A percentile compares a stretch with the other conserved stretches of the same genome.
phyloP scores from a whole-genome alignment of 2,329 filamentous ascomycete genomes.

The Colletotrichum agaves region DNA sequence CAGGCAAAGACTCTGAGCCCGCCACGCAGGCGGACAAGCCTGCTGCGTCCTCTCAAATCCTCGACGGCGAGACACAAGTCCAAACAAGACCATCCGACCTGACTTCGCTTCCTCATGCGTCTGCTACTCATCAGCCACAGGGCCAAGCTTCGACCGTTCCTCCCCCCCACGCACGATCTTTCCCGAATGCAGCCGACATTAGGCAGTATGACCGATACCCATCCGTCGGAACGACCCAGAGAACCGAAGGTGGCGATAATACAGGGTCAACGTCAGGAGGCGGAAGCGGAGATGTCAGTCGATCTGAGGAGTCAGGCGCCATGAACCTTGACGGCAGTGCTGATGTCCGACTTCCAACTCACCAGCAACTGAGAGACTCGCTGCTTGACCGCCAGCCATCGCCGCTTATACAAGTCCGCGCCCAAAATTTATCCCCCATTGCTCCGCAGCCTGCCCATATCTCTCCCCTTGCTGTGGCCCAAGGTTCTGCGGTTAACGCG shows the following conservation, averaged over 20 bases:
- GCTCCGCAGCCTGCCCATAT: slow-evolving; percentile 81
- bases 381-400: slow-evolving; percentile 55
- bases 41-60: slow-evolving; percentile 31
- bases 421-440: slow-evolving; percentile 77
- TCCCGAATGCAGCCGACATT: not conserved
- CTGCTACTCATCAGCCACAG: slow-evolving; percentile 39
- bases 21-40: slow-evolving; percentile 41
- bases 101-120: slow-evolving; percentile 25
- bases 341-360: slow-evolving; percentile 33
- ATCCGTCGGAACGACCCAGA: slow-evolving; percentile 35
- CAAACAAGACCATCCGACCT: slow-evolving; percentile 21
- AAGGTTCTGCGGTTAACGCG: slow-evolving; percentile 46
- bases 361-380: slow-evolving; percentile 29
- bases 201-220: slow-evolving; percentile 24
- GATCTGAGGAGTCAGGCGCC: slow-evolving; percentile 53
- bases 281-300: slow-evolving; percentile 54
- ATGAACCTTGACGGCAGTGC: slow-evolving; percentile 37
- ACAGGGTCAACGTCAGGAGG: slow-evolving; percentile 49
- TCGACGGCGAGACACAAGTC: slow-evolving; percentile 7
- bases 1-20: slow-evolving; percentile 58
- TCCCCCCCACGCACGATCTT: slow-evolving; percentile 17
- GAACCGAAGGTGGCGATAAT: slow-evolving; percentile 21
- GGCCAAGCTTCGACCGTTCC: slow-evolving; percentile 29
- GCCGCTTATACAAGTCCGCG: slow-evolving; percentile 70
- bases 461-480: slow-evolving; percentile 64